phyloP scores from a whole-genome alignment of 2,329 filamentous ascomycete species.

The Cladorrhinum sp. region DNA sequence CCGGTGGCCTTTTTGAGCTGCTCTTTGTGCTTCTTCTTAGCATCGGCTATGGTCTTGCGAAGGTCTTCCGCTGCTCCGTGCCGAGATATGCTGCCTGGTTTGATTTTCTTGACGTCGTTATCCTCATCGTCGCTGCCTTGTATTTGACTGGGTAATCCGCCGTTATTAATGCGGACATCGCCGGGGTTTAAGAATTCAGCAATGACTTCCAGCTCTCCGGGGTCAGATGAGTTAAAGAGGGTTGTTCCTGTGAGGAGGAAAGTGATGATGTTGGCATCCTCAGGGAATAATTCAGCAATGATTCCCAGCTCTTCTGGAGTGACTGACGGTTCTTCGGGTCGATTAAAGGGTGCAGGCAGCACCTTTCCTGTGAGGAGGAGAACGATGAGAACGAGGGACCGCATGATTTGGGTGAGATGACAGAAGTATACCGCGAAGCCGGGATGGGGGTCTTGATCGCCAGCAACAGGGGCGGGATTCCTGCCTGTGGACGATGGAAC shows the following conservation, averaged over 20 bases:
- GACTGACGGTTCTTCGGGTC: background rate
- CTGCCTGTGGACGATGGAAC: background rate
- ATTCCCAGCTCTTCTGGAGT: background rate
- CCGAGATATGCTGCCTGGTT: background rate
- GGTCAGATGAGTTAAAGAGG: background rate
- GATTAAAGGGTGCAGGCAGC: background rate
- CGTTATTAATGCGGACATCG: background rate
- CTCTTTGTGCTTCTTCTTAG: background rate
- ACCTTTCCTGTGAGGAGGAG: background rate
- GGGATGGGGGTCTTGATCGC: background rate
- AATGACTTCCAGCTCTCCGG: no score
- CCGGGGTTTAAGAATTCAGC: no score
- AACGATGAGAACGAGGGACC: background rate
- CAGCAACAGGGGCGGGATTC: background rate
- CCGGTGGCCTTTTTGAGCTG: background rate
- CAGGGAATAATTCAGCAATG: background rate
- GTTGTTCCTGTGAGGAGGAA: no score
- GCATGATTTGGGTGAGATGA: background rate
- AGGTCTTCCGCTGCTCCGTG: background rate
- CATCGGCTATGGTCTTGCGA: background rate
- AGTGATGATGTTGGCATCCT: background rate
- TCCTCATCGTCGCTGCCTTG: background rate
- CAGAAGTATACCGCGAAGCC: background rate
- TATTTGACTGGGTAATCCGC: background rate
- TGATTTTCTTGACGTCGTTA: background rate